Percentiles rank a stretch among this genome's conserved stretches.
Conservation (phyloP, 1,139 yeast genomes). For the Yamadazyma atlantica region DNA sequence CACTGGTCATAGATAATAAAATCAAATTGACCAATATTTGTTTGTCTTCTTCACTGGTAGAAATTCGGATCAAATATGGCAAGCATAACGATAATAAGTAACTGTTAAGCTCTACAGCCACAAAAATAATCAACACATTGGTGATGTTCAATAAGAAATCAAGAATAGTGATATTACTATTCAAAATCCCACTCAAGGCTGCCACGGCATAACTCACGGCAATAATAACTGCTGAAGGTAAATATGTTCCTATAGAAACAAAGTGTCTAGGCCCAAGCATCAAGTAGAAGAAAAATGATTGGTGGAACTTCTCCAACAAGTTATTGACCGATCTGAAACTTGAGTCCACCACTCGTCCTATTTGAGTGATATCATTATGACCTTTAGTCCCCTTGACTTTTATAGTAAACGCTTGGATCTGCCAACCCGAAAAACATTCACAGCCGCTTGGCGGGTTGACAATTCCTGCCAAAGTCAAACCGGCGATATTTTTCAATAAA, state of each 20-base stretch:
- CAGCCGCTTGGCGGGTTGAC: slow-evolving; percentile 60
- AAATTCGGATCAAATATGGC: slow-evolving; percentile 22
- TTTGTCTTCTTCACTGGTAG: slow-evolving; percentile 15
- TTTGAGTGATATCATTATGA: slow-evolving; percentile 78
- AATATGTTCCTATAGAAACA: slow-evolving; percentile 90
- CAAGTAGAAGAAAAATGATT: slow-evolving; percentile 91
- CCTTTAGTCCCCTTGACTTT: slow-evolving; percentile 62
- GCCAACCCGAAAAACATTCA: slow-evolving; percentile 95
- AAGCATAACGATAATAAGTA: slow-evolving; percentile 26
- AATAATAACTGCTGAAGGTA: slow-evolving; percentile 79
- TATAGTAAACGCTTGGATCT: slow-evolving; percentile 85
- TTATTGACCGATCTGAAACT: slow-evolving; percentile 88
- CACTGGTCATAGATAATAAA: slow-evolving; percentile 18
- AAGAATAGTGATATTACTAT: slow-evolving; percentile 31
- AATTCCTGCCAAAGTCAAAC: slow-evolving; percentile 72
- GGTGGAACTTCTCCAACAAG: slow-evolving; percentile 92
- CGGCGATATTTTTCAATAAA: slow-evolving; percentile 61
- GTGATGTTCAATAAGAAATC: slow-evolving; percentile 27
- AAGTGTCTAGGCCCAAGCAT: slow-evolving; percentile 75
- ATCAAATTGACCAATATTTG: slow-evolving; percentile 18
- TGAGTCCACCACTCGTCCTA: slow-evolving; percentile 88
- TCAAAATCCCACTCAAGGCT: slow-evolving; percentile 60
- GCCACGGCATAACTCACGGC: slow-evolving; percentile 72
- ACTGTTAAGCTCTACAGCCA: slow-evolving; percentile 35
- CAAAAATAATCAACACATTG: slow-evolving; percentile 28